Evolutionary conservation across 2,329 filamentous ascomycete species (phyloP), one percentile per base, ranked within the genome.

Genomic region (Grosmannia huntii): DNA sequence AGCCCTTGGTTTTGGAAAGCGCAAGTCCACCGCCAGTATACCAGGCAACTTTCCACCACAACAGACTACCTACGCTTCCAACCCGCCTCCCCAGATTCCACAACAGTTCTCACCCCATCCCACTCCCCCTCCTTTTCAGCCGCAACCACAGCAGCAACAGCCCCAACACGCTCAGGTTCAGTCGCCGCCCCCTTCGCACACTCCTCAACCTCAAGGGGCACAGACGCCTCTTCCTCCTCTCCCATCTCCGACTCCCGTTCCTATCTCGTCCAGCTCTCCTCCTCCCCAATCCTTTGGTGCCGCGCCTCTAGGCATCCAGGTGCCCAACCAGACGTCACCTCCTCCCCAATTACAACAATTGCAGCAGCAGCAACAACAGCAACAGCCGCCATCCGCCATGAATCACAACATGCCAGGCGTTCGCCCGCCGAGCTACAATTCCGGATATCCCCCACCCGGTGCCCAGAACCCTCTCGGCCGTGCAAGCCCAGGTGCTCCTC

Each of bases 1-100:
- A 79, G 81, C 82, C 79, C 80, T 90, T 76, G 85, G 87, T 75
- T 87, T 89, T 78, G 86, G 85, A 75, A 89, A 87, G 81, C 85
- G 87, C 74, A 87, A 84, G 78, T 86, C 85, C 68, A 78, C 78
- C 67, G 77, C 79, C 70, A 82, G 78, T 72, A 80, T 81, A 67
- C 77, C 79, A 59, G 63, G 60, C 68, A 69, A 63, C 69, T 67
- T 44, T 70, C 70, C 69, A 33, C 57, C 53, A 19, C 57, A 55
- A 27, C 60, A 58, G 56, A 36, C 58, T 19, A 36, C 49, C 25
- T 61, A 63, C 56, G 65, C 65, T 19, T 48, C 62, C 41, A 44
- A 59, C 48, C 70, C 69, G 60, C 66, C 67, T 59, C 67, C 71
- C 70, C 78, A 81, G 76, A 76, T 79, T 73, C 71, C 77, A 67